A percentile compares a stretch with the other conserved stretches of the same genome.
Conservation (phyloP, 2,329 filamentous ascomycete species). For the Fusarium caatingaense region DNA sequence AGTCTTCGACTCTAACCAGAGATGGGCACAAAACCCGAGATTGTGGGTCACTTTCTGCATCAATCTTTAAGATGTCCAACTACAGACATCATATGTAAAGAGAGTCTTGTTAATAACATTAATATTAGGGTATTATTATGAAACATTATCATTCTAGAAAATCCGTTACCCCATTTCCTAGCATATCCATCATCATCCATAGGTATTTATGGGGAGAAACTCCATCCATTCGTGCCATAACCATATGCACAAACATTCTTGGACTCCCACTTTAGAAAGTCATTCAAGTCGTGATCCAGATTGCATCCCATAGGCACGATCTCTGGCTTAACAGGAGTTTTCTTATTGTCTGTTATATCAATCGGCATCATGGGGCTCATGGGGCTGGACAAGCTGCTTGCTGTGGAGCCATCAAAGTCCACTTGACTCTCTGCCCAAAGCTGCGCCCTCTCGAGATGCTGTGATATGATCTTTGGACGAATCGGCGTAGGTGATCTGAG, state of each 20-base stretch:
- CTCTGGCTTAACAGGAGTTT: background rate
- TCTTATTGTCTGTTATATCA: background rate
- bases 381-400: constrained; percentile 6
- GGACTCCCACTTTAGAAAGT: constrained; percentile 24
- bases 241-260: constrained; percentile 22
- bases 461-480: constrained; percentile 8
- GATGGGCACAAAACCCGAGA: background rate
- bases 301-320: constrained; percentile 16
- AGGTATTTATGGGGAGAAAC: background rate
- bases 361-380: constrained; percentile 7
- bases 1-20: background rate
- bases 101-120: background rate
- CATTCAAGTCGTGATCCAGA: constrained; percentile 16
- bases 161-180: background rate
- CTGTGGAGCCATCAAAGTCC: background rate
- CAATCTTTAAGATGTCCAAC: background rate
- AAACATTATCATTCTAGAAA: constrained; percentile 1
- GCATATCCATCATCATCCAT: background rate
- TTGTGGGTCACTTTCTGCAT: background rate
- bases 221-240: constrained; percentile 12
- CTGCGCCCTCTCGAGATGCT: constrained; percentile 15
- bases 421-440: constrained; percentile 10
- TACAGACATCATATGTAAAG: background rate
- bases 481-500: constrained; percentile 19
- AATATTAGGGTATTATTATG: constrained; percentile 5